Evolutionary conservation across 257 asterid species (phyloP).

Genomic region (Petrea volubilis): DNA sequence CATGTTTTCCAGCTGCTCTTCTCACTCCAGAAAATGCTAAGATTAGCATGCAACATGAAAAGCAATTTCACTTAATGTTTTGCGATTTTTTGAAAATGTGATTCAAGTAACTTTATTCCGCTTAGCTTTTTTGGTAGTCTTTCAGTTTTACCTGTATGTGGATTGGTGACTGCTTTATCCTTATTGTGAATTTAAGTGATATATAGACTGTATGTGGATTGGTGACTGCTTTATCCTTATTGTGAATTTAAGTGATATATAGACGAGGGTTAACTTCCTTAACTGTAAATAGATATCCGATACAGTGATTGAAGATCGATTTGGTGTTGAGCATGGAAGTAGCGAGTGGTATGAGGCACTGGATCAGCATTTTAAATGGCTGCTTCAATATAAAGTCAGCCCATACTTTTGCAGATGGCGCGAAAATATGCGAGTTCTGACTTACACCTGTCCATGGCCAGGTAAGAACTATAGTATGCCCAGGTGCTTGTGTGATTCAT

Average conservation of each 20-base stretch:
- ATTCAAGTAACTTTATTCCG: constrained; percentile 15
- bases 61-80: background rate
- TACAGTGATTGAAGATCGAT: constrained; percentile 97
- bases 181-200: background rate
- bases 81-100: background rate
- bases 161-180: background rate
- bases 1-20: background rate
- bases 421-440: constrained; percentile 91
- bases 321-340: constrained; percentile 96
- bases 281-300: constrained; percentile 73
- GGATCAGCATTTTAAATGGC: constrained; percentile 94
- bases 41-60: constrained; percentile 17
- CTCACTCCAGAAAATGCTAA: constrained; percentile 6
- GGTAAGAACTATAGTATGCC: constrained; percentile 46
- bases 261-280: constrained; percentile 40
- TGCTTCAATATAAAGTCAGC: constrained; percentile 89
- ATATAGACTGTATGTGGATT: too few species aligned
- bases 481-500: background rate
- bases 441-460: constrained; percentile 99
- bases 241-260: constrained; percentile 10
- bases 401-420: constrained; percentile 99
- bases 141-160: background rate
- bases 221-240: background rate
- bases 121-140: background rate
- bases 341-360: constrained; percentile 84